phyloP scores from a whole-genome alignment of 768 basidiomycete genomes.

The Leccinum boreale region DNA sequence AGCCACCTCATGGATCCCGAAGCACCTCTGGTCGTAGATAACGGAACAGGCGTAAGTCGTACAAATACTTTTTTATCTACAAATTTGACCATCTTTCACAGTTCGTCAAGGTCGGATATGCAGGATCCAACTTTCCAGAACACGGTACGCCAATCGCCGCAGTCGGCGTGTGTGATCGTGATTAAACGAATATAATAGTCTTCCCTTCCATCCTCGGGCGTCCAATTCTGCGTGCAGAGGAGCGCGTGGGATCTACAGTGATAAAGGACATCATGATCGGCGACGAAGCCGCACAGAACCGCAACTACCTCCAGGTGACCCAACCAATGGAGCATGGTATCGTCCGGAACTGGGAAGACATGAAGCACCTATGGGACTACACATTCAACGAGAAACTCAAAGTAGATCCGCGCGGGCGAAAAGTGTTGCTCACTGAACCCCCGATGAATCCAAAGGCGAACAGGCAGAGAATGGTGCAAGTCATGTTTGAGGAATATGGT shows the following conservation, averaged over 20 bases:
- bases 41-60: conserved; percentile 77
- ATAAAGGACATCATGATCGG: conserved; percentile 99
- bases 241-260: conserved; percentile 78
- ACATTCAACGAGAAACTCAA: conserved; percentile 95
- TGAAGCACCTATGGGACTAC: conserved; percentile 98
- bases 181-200: conserved; percentile 42
- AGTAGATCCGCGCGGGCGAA: conserved; percentile 81
- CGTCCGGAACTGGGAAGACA: conserved; percentile 98
- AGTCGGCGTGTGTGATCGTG: not conserved
- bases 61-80: not conserved
- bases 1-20: conserved; percentile 28
- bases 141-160: conserved; percentile 54
- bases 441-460: conserved; percentile 98
- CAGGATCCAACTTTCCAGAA: conserved; percentile 93
- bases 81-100: conserved; percentile 30
- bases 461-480: conserved; percentile 89
- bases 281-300: conserved; percentile 91
- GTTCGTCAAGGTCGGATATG: conserved; percentile 91
- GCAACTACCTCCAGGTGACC: conserved; percentile 93
- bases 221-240: conserved; percentile 96
- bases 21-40: conserved; percentile 75
- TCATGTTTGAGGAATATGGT: conserved; percentile 99
- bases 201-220: conserved; percentile 97
- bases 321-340: conserved; percentile 99
- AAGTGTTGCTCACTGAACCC: conserved; percentile 93